These are phyloP conservation scores for Zizania palustris DNA, from an alignment of 202 grass and related monocot genomes.

Conservation along the genomic window DNA sequence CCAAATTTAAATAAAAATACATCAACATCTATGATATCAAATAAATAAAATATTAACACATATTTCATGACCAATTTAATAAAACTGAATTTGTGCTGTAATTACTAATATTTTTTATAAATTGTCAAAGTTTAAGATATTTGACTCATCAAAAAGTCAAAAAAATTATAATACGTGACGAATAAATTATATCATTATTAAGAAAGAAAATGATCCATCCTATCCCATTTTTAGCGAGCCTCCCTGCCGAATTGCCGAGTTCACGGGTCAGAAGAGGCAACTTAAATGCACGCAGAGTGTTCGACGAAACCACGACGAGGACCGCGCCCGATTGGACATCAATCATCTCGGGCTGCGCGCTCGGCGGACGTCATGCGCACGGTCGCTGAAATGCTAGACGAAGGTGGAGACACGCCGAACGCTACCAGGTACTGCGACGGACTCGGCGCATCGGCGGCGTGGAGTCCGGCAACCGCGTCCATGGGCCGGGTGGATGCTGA, in stretches of 20 bases:
- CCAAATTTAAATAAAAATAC: no score
- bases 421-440: conserved; percentile 56
- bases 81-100: no score
- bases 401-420: conserved; percentile 27
- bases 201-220: no score
- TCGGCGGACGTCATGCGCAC: conserved; percentile 30
- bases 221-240: not conserved
- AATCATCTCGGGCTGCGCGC: conserved; percentile 47
- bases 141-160: no score
- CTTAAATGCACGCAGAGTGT: conserved; percentile 27
- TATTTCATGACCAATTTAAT: no score
- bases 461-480: conserved; percentile 45
- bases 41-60: no score
- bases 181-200: no score
- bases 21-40: no score
- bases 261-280: not conserved
- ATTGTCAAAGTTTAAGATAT: no score
- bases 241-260: not conserved
- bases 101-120: no score
- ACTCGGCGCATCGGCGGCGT: conserved; percentile 13
- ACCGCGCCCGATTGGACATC: conserved; percentile 48
- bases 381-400: conserved; percentile 46
- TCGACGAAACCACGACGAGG: conserved; percentile 48
- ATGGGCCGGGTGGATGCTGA: conserved; percentile 66
- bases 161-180: no score